Conservation (phyloP, 768 basidiomycete species). For the Cystofilobasidium macerans region DNA sequence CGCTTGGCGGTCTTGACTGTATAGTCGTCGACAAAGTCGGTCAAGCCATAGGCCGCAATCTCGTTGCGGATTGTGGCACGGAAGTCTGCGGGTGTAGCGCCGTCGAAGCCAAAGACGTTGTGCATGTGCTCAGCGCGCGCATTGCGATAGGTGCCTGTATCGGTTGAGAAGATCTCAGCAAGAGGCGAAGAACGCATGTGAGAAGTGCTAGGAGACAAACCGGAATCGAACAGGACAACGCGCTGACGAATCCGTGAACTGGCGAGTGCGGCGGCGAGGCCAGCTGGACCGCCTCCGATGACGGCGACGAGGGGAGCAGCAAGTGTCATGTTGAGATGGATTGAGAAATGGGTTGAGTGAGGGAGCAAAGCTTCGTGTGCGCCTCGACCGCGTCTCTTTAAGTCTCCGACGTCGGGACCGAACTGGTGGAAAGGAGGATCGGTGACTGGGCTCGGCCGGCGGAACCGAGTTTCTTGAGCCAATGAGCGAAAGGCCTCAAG, state of each 20-base stretch:
- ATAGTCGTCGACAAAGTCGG: background rate
- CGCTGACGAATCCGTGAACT: slow-evolving; percentile 29
- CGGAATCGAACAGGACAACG: slow-evolving; percentile 30
- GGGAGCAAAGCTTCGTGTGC: too few species aligned
- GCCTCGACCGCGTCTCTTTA: too few species aligned
- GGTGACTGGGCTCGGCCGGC: too few species aligned
- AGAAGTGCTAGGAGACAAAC: background rate
- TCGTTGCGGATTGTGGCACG: background rate
- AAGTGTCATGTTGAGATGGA: too few species aligned
- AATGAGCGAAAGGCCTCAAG: too few species aligned
- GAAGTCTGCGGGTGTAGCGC: background rate
- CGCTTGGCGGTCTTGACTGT: background rate
- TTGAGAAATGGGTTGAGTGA: too few species aligned
- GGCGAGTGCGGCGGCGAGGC: slow-evolving; percentile 31
- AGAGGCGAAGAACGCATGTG: too few species aligned
- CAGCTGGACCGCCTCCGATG: slow-evolving; percentile 34
- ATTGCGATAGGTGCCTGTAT: background rate
- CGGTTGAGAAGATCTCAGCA: background rate
- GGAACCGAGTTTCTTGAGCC: too few species aligned
- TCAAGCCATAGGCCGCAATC: slow-evolving; percentile 5
- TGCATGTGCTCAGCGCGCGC: background rate
- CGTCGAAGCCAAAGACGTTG: background rate
- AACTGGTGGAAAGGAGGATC: too few species aligned
- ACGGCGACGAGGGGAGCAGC: too few species aligned
- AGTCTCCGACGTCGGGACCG: too few species aligned